phyloP scores from a whole-genome alignment of 805 yeast species.

The Kuraishia borneana region DNA sequence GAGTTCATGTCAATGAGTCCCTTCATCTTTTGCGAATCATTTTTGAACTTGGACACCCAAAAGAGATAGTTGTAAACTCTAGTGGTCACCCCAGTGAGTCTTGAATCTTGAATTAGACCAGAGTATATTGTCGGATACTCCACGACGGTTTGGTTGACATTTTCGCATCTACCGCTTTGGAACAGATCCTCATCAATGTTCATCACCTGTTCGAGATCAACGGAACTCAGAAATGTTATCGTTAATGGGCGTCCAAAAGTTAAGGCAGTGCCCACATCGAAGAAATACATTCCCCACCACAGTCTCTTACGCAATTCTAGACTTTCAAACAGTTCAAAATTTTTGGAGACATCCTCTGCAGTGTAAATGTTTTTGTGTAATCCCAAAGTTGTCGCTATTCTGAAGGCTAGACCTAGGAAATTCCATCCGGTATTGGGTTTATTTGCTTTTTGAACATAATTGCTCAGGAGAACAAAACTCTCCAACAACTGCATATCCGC shows the following conservation, averaged over 20 bases:
- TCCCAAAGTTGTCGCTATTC: conserved; percentile 61
- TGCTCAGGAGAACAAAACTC: conserved; percentile 41
- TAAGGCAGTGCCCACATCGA: conserved; percentile 53
- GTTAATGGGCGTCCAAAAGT: conserved; percentile 57
- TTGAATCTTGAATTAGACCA: conserved; percentile 44
- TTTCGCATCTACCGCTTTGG: not conserved
- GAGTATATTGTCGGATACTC: conserved; percentile 44
- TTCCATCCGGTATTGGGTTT: conserved; percentile 64
- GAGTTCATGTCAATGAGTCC: conserved; percentile 12
- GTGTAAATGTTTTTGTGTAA: conserved; percentile 42
- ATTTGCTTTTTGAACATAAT: conserved; percentile 53
- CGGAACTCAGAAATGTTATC: conserved; percentile 23
- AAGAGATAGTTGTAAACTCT: conserved; percentile 27
- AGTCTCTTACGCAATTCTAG: conserved; percentile 26
- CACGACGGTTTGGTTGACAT: not conserved
- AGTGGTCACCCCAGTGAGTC: conserved; percentile 35
- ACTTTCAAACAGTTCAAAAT: not conserved
- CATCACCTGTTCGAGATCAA: conserved; percentile 1
- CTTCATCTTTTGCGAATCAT: conserved; percentile 35
- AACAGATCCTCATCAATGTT: conserved; percentile 3
- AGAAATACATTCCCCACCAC: conserved; percentile 60
- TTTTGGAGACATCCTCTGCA: conserved; percentile 9
- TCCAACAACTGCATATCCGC: conserved; percentile 46
- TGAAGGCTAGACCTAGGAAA: conserved; percentile 48
- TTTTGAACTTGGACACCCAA: conserved; percentile 24